Evolutionary conservation across 345 rosid genomes (phyloP).

Genomic region (Arabidopsis suecica): DNA sequence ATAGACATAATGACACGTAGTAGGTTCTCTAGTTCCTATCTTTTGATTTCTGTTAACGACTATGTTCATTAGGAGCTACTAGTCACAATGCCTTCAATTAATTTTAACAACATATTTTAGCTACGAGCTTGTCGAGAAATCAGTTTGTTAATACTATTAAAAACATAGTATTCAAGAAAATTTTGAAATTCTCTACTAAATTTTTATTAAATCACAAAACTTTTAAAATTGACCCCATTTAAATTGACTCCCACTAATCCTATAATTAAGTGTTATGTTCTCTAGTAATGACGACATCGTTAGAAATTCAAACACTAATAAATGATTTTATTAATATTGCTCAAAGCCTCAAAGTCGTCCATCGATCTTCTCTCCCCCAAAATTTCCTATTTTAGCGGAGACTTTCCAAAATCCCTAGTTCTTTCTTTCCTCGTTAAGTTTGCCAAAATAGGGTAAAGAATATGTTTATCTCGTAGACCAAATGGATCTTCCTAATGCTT

Average conservation of each 20-base stretch:
- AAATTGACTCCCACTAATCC: not conserved
- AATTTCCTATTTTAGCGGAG: conserved; percentile 21
- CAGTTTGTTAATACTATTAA: not conserved
- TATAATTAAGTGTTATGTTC: not conserved
- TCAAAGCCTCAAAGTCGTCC: not conserved
- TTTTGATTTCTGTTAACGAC: not conserved
- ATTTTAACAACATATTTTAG: not conserved
- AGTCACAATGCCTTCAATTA: not conserved
- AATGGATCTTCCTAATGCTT: conserved; percentile 18
- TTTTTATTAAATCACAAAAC: not conserved
- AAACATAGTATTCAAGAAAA: too few species aligned
- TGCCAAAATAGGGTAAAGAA: conserved; percentile 32
- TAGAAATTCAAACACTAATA: conserved; percentile 10
- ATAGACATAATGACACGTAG: not conserved
- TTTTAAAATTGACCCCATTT: not conserved
- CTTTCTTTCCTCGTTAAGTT: conserved; percentile 27
- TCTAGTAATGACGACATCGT: conserved; percentile 1
- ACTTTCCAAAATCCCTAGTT: conserved; percentile 12
- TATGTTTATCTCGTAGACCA: conserved; percentile 5
- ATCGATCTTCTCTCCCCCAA: conserved; percentile 18
- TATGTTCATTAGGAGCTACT: conserved; percentile 1
- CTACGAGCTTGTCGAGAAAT: not conserved
- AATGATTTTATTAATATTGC: not conserved
- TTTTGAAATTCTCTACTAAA: not conserved
- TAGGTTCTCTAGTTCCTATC: not conserved